phyloP scores from a whole-genome alignment of 2,329 filamentous ascomycete genomes.

The Penicillium sp. region DNA sequence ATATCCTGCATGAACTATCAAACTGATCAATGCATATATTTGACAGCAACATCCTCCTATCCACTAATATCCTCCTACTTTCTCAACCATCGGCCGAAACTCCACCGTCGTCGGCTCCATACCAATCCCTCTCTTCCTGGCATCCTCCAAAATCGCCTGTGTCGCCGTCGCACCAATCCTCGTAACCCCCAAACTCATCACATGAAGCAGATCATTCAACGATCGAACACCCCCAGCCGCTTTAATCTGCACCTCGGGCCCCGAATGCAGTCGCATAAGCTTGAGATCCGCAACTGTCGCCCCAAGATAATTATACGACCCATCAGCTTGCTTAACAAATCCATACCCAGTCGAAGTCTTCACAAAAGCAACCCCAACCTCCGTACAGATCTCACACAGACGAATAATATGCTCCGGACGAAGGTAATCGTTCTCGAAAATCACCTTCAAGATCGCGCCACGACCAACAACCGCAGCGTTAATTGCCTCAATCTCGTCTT shows the following conservation, averaged over 20 bases:
- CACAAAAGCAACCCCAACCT: slow-evolving; percentile 58
- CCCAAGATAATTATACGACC: slow-evolving; percentile 58
- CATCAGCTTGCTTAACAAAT: slow-evolving; percentile 60
- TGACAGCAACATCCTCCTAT: too few species aligned
- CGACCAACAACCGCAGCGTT: slow-evolving; percentile 53
- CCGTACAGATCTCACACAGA: slow-evolving; percentile 61
- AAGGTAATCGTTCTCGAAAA: slow-evolving; percentile 66
- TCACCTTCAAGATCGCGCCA: slow-evolving; percentile 61
- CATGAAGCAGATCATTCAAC: slow-evolving; percentile 60
- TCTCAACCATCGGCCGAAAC: slow-evolving; percentile 30
- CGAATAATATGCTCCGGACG: slow-evolving; percentile 54
- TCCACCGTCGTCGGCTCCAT: slow-evolving; percentile 31
- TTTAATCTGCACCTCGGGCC: slow-evolving; percentile 57
- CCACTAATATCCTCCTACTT: slow-evolving; percentile 19
- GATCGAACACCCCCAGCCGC: slow-evolving; percentile 63
- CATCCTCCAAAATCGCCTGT: slow-evolving; percentile 59
- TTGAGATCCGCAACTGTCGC: slow-evolving; percentile 57
- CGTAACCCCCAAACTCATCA: slow-evolving; percentile 59
- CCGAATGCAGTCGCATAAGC: slow-evolving; percentile 57
- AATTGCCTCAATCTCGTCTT: slow-evolving; percentile 55
- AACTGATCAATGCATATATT: too few species aligned
- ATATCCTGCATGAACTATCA: too few species aligned
- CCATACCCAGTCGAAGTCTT: slow-evolving; percentile 67
- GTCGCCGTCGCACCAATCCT: slow-evolving; percentile 63
- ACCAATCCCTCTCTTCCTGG: slow-evolving; percentile 54